These are phyloP conservation scores for Ustilago cynodontis DNA, from an alignment of 1,284 basidiomycete genomes.

Conservation along the genomic window DNA sequence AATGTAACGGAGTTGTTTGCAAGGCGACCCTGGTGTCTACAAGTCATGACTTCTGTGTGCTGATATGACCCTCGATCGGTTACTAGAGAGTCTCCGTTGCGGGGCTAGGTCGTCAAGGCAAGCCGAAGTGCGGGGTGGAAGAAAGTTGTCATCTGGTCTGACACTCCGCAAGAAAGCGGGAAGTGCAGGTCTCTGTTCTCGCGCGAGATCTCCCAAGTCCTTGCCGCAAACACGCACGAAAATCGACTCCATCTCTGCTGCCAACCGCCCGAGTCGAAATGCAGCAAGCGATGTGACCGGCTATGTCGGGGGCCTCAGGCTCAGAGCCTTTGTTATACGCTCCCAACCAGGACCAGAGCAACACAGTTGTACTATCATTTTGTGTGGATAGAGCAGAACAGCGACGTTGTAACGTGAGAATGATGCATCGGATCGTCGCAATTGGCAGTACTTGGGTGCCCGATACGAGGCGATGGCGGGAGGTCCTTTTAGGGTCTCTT, in stretches of 20 bases:
- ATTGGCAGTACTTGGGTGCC: background rate
- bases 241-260: background rate
- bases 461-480: background rate
- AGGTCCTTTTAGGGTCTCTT: background rate
- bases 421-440: too few species aligned
- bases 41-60: too few species aligned
- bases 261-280: background rate
- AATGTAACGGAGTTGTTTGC: background rate
- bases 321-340: too few species aligned
- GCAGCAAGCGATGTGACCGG: background rate
- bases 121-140: background rate
- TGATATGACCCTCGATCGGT: too few species aligned
- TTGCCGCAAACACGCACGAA: background rate
- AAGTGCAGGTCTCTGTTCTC: background rate
- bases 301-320: background rate
- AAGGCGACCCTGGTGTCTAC: background rate
- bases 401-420: background rate
- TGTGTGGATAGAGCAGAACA: background rate
- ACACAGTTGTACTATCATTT: too few species aligned
- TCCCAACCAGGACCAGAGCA: too few species aligned
- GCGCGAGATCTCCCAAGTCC: background rate
- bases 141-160: background rate
- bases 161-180: conserved; percentile 2
- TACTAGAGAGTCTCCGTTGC: background rate
- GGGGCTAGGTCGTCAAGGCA: background rate